Conservation (phyloP, 225 moss, liverwort and hornwort genomes). For the Thuidium tamariscinum region DNA sequence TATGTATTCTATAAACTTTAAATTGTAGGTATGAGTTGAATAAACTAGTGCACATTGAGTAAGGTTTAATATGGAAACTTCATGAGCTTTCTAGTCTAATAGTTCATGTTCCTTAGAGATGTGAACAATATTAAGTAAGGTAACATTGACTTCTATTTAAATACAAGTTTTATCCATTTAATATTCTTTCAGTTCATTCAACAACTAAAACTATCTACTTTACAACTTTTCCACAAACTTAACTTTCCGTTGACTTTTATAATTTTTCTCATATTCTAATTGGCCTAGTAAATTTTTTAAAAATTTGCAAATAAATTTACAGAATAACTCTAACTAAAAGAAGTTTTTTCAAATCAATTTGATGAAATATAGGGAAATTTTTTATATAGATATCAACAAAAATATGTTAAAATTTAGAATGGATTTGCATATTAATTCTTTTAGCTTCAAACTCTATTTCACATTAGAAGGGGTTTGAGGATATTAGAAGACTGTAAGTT, state of each 20-base stretch:
- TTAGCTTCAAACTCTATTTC: neutral
- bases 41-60: neutral
- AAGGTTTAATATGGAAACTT: neutral
- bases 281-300: too few species aligned
- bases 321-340: neutral
- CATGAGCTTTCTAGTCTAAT: neutral
- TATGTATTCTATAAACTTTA: neutral
- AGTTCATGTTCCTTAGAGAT: neutral
- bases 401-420: neutral
- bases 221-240: too few species aligned
- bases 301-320: neutral
- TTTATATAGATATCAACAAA: neutral
- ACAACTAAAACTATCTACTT: too few species aligned
- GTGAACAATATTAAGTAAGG: neutral
- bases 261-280: neutral
- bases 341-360: neutral
- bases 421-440: neutral
- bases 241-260: too few species aligned
- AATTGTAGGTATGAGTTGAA: neutral
- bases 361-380: neutral
- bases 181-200: neutral
- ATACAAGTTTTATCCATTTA: neutral
- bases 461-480: too few species aligned
- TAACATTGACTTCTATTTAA: neutral
- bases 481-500: too few species aligned